Evolutionary conservation across 2,329 filamentous ascomycete species (phyloP), one percentile per base, ranked within the genome.

Genomic region (Penicillium sp.): DNA sequence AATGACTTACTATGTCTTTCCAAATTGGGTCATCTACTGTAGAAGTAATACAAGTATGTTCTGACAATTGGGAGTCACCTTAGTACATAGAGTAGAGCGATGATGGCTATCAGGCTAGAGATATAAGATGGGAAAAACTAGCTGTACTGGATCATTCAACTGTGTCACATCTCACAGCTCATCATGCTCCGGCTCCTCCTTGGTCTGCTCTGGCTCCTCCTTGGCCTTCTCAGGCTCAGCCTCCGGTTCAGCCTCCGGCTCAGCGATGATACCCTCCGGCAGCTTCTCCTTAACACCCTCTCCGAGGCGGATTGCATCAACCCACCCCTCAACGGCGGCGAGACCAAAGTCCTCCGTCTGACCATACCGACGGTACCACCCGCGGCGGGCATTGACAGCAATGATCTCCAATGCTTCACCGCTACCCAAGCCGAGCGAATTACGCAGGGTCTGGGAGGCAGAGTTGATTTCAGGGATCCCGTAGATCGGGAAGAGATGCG

Each of bases 271-370:
- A 1, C 83, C 85, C 61, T 86, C 84, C 0, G 91, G 91, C 45
- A 95, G 76, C 80, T 89, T 91, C 71, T 88, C 84, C 83, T 94
- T 97, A 62, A 85, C 80, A 2, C 92, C 91, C 74, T 98, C 94
- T 56, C 93, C 92, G 83, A 99, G 85, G 40, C 92, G 89, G 65
- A 98, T 92, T n/a, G 87, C 85, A 72, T 99, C 95, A 62, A 99
- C 87, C 92, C 94, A 99, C 64, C 82, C 81, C 80, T 97, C 92
- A 33, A 99, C 81, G 28, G 84, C 85, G 58, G 85, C 82, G 26
- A 83, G 73, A 3, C 71, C 68, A 50, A 72, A 79, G 58, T 85
- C 86, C 49, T 88, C 88, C 17, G 79, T 75, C 9, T 79, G 76
- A 53, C 86, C 80, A 75, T 91, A 95, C 61, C 85, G 86, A 71